Conservation (phyloP, 192 early-diverging fungal species). For the Powellomyces hirtus region DNA sequence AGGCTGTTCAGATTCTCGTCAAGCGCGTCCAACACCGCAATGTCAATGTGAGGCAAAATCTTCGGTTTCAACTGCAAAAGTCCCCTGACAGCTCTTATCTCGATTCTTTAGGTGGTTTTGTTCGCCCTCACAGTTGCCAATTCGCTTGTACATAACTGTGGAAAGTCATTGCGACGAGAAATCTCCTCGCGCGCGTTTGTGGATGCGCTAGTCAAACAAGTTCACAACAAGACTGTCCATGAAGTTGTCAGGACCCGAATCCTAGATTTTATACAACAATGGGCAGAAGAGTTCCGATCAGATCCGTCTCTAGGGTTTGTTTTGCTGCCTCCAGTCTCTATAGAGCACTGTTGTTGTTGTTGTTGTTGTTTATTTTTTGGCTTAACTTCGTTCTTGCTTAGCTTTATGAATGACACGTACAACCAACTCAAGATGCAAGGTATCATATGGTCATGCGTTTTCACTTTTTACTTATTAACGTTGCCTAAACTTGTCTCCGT, state of each 20-base stretch:
- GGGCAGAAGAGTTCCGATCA: constrained; percentile 80
- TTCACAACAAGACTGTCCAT: constrained; percentile 75
- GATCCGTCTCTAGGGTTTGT: constrained; percentile 79
- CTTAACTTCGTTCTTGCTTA: too few species aligned
- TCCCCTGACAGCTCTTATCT: constrained; percentile 41
- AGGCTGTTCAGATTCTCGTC: constrained; percentile 39
- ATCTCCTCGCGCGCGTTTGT: constrained; percentile 86
- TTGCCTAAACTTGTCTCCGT: constrained; percentile 4
- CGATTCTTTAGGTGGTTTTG: constrained; percentile 28
- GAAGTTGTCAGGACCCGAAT: constrained; percentile 76
- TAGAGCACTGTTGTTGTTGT: not conserved
- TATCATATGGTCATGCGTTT: constrained; percentile 9
- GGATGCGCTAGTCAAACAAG: constrained; percentile 67
- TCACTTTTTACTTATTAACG: not conserved
- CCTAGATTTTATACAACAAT: constrained; percentile 86
- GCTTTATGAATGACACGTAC: constrained; percentile 42
- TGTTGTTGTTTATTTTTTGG: not conserved
- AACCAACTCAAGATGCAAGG: constrained; percentile 50
- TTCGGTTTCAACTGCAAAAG: not conserved
- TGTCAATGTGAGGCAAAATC: constrained; percentile 70
- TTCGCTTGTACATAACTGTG: constrained; percentile 89
- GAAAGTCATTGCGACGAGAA: constrained; percentile 72
- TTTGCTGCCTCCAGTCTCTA: too few species aligned
- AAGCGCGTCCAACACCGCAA: constrained; percentile 42
- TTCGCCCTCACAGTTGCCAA: constrained; percentile 67